Percentiles rank a stretch among this genome's conserved stretches.
These are phyloP conservation scores for Oidiodendron maius DNA, from an alignment of 495 filamentous ascomycete genomes.

Conservation along the genomic window DNA sequence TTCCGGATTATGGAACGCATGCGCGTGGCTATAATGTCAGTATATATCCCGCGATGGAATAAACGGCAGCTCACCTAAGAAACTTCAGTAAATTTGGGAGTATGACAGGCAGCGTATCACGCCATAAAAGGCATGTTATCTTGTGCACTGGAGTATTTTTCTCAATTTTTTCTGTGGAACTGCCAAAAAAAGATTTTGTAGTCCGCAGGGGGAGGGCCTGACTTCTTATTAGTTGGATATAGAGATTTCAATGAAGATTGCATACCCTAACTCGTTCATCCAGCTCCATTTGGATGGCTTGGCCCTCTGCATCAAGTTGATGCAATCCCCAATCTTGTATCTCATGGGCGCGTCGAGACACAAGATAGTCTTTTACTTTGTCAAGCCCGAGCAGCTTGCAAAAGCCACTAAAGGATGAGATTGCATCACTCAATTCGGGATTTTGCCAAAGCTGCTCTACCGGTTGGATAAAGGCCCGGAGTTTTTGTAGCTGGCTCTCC, in stretches of 20 bases:
- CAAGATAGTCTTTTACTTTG: conserved; percentile 74
- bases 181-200: conserved; percentile 84
- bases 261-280: conserved; percentile 62
- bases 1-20: conserved; percentile 84
- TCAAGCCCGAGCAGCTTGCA: conserved; percentile 73
- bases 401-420: conserved; percentile 74
- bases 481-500: conserved; percentile 52
- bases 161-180: conserved; percentile 82
- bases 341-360: conserved; percentile 62
- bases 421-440: conserved; percentile 54
- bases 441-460: conserved; percentile 78
- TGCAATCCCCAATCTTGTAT: conserved; percentile 78
- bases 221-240: conserved; percentile 7
- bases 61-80: conserved; percentile 50
- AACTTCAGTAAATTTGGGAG: conserved; percentile 83
- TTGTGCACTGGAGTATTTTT: conserved; percentile 60
- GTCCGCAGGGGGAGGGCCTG: conserved; percentile 72
- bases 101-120: conserved; percentile 73
- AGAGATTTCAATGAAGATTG: neutral
- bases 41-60: conserved; percentile 10
- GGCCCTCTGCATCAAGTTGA: conserved; percentile 71
- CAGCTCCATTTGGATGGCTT: conserved; percentile 69
- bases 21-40: conserved; percentile 57
- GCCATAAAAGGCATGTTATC: conserved; percentile 73
- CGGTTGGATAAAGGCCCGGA: conserved; percentile 70